Conservation (phyloP, 345 rosid species). For the Durio zibethinus region DNA sequence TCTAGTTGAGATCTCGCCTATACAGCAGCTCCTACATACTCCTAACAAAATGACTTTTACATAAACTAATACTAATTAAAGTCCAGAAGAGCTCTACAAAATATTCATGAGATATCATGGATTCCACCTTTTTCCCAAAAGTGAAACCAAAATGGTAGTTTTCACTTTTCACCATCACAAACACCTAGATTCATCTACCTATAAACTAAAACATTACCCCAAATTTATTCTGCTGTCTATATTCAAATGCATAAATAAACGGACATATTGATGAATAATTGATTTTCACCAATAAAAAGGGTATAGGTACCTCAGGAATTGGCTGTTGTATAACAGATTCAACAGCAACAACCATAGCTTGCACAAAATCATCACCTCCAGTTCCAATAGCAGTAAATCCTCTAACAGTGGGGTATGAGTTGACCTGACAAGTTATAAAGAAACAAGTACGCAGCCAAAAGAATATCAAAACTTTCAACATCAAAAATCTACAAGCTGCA, state of each 20-base stretch:
- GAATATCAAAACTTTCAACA: neutral
- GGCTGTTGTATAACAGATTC: constrained; percentile 87
- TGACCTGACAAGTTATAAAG: constrained; percentile 52
- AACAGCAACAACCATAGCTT: constrained; percentile 92
- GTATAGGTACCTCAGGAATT: constrained; percentile 65
- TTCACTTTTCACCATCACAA: constrained; percentile 4
- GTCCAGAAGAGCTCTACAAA: neutral
- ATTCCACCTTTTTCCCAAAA: neutral
- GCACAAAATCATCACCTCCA: constrained; percentile 97
- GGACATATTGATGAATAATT: constrained; percentile 1
- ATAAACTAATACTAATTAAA: neutral
- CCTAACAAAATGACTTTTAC: neutral
- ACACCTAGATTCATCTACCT: neutral
- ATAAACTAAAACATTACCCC: neutral
- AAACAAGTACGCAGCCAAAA: constrained; percentile 16
- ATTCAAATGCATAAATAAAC: neutral
- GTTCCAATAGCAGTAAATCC: constrained; percentile 97
- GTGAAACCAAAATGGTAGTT: neutral
- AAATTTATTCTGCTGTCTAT: neutral
- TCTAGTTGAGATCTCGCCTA: neutral
- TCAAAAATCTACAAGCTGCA: neutral
- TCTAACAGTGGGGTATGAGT: constrained; percentile 88
- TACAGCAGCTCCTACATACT: neutral
- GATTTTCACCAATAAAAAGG: neutral
- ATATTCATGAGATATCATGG: neutral